Evolutionary conservation across 768 basidiomycete genomes (phyloP), one percentile per base, ranked within the genome.

Genomic region (Gymnopilus junonius): DNA sequence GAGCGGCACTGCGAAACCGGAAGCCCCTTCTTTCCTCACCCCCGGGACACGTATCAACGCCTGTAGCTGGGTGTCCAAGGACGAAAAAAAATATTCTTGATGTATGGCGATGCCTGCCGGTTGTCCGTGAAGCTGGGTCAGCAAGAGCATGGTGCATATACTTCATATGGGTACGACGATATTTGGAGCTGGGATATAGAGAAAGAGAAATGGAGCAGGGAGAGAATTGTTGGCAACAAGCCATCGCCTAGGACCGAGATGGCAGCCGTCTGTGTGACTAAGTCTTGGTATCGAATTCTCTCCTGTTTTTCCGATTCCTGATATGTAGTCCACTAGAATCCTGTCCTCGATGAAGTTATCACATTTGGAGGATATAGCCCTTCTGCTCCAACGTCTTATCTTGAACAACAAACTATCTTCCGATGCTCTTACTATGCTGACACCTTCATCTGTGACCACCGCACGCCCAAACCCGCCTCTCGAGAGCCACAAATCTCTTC

Each of bases 291-390:
- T 34, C n/a, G n/a, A n/a, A n/a, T n/a, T n/a, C n/a, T n/a, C 14
- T 15, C 12, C 14, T 2, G 8, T 27, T 7, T 29, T 11, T 23
- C 8, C 2, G 27, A 3, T 12, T 23, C 5, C 21, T 57, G n/a
- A 55, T 39, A 23, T 14, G 6, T n/a, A n/a, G 12, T 2, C 7
- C 15, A 23, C 14, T 27, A 57, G 55, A 77, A 77, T 60, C 62
- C 58, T 11, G 67, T 59, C 20, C 67, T 79, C 21, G 71, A 76
- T 62, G 70, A 73, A 51, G 72, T 75, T 8, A 61, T 80, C 55
- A 59, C 76, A 8, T 80, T 76, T 35, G 79, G 77, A 21, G 78
- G 80, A 3, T 79, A 78, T 65, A 75, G 67, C 62, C 73, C 77
- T 25, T 21, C 42, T 21, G 37, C 71, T 11, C 70, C 72, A 4